Percentiles rank a stretch among this genome's conserved stretches.
These are phyloP conservation scores for Heterobasidion parviporum DNA, from an alignment of 1,284 basidiomycete species.

Conservation along the genomic window DNA sequence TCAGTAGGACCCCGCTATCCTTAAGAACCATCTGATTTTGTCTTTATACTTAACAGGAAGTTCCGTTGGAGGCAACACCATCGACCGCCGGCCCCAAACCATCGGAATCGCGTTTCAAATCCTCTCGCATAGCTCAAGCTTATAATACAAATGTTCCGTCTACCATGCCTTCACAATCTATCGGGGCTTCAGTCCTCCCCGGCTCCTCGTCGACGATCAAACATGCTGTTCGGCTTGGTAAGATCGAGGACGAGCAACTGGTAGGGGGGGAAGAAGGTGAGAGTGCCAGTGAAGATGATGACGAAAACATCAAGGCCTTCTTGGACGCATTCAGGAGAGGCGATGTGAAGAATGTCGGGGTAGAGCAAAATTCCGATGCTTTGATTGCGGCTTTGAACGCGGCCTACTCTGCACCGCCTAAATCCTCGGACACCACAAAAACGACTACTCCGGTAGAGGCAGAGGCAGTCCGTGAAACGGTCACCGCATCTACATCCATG, in stretches of 20 bases:
- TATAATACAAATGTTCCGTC: conserved; percentile 25
- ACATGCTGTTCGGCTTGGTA: conserved; percentile 52
- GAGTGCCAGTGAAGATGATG: conserved; percentile 51
- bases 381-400: conserved; percentile 8
- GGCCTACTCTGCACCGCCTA: conserved; percentile 7
- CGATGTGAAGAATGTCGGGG: conserved; percentile 49
- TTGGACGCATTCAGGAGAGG: conserved; percentile 49
- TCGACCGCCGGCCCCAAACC: conserved; percentile 32
- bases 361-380: conserved; percentile 14
- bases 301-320: conserved; percentile 38
- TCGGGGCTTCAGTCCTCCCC: conserved; percentile 42
- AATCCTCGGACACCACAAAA: neutral
- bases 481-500: neutral
- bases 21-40: conserved; percentile 10
- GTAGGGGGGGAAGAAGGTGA: conserved; percentile 48
- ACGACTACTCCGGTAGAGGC: neutral
- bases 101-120: conserved; percentile 54
- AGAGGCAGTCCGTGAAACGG: neutral
- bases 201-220: conserved; percentile 44
- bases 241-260: conserved; percentile 44
- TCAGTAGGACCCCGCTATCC: conserved; percentile 20
- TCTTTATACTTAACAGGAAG: conserved; percentile 20
- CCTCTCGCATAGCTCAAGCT: conserved; percentile 37
- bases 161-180: conserved; percentile 25
- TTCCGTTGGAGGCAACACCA: conserved; percentile 31